Conservation (phyloP, 2,329 filamentous ascomycete genomes). For the Berkeleyomyces basicola region DNA sequence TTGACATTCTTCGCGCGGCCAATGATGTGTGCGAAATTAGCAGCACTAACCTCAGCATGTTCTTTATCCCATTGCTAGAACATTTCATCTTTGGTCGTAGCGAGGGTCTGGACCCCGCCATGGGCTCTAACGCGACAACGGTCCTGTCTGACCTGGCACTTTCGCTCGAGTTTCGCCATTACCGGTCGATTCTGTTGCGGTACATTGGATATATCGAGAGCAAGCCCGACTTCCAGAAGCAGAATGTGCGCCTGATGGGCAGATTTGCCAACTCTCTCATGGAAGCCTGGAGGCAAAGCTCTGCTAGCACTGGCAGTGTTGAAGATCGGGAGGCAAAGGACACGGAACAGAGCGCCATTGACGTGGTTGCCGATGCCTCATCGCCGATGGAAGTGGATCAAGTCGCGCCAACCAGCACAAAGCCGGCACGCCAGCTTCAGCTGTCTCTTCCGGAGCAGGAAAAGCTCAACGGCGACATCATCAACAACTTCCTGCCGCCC, state of each 20-base stretch:
- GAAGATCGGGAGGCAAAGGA: constrained; percentile 18
- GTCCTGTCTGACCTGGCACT: constrained; percentile 60
- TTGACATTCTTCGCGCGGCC: constrained; percentile 57
- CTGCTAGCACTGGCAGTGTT: constrained; percentile 22
- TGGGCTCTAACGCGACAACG: constrained; percentile 71
- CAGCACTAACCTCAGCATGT: constrained; percentile 64
- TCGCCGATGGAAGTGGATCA: constrained; percentile 17
- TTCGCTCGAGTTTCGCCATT: constrained; percentile 80
- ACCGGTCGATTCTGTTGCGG: constrained; percentile 64
- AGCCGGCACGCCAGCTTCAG: constrained; percentile 30
- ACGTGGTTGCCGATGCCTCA: neutral
- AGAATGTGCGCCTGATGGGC: constrained; percentile 65
- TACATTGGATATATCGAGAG: constrained; percentile 70
- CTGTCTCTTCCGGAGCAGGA: constrained; percentile 47
- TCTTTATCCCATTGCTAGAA: constrained; percentile 82
- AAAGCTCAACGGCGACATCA: constrained; percentile 57
- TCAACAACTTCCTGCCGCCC: constrained; percentile 58
- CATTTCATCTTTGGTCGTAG: constrained; percentile 80
- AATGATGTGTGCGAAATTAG: constrained; percentile 48
- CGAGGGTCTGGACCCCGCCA: constrained; percentile 65
- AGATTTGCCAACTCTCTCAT: constrained; percentile 65
- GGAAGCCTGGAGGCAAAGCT: constrained; percentile 7
- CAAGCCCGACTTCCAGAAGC: constrained; percentile 72
- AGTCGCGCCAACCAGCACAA: constrained; percentile 19
- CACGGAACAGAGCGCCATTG: constrained; percentile 22